These are phyloP conservation scores for Candida albicans DNA, from an alignment of 1,139 yeast species.

Conservation along the genomic window DNA sequence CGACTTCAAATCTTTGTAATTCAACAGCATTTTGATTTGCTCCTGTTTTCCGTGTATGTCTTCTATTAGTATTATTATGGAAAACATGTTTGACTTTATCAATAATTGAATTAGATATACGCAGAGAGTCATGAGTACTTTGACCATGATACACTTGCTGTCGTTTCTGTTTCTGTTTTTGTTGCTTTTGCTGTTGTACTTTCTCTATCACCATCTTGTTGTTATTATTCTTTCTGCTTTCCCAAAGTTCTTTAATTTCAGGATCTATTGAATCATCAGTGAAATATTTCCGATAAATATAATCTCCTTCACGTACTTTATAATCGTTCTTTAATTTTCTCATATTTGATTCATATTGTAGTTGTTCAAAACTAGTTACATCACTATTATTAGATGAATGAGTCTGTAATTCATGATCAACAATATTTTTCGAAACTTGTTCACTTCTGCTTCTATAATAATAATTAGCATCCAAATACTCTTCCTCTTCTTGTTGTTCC, in stretches of 20 bases:
- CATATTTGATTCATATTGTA: constrained; percentile 23
- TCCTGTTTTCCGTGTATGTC: constrained; percentile 4
- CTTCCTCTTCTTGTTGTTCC: constrained; percentile 4
- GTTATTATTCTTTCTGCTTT: constrained; percentile 29
- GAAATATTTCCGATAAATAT: constrained; percentile 42
- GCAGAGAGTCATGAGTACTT: too few species aligned
- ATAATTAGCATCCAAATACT: constrained; percentile 12
- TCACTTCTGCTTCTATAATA: constrained; percentile 17
- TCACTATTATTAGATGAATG: not conserved
- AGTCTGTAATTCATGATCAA: not conserved
- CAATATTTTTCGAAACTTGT: constrained; percentile 8
- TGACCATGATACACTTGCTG: not conserved
- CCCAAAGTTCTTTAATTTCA: constrained; percentile 53
- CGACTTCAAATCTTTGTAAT: constrained; percentile 35
- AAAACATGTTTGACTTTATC: too few species aligned
- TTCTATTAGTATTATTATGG: not conserved
- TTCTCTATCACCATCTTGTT: not conserved
- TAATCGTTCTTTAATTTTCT: constrained; percentile 37
- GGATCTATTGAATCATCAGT: constrained; percentile 47
- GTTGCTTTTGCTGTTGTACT: not conserved
- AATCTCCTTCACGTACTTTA: constrained; percentile 51
- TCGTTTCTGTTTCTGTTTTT: not conserved
- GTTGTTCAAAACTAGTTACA: constrained; percentile 21
- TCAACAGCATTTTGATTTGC: constrained; percentile 14
- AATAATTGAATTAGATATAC: too few species aligned